Evolutionary conservation across 768 basidiomycete genomes (phyloP).

Genomic region (Omphalotus guepiniiformis): DNA sequence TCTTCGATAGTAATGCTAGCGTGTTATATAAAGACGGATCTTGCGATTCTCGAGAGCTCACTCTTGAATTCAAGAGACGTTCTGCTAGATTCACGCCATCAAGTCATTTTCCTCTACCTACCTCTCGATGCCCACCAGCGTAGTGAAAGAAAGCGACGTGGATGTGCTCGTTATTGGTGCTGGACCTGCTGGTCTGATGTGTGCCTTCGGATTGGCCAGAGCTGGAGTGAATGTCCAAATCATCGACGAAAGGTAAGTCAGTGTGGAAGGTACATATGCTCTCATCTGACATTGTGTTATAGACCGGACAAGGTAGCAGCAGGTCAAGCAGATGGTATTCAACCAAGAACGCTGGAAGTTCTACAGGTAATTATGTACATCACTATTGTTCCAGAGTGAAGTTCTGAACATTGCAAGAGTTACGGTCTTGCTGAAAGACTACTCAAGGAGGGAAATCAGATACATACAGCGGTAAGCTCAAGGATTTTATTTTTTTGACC

Average conservation of each 20-base stretch:
- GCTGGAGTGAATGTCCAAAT: conserved; percentile 58
- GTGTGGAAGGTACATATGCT: background rate
- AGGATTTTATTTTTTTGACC: background rate
- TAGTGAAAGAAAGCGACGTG: background rate
- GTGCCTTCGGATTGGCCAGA: conserved; percentile 54
- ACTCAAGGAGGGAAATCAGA: conserved; percentile 58
- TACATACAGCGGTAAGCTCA: conserved; percentile 60
- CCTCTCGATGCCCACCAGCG: background rate
- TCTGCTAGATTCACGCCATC: too few relatives aligned
- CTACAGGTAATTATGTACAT: conserved; percentile 36
- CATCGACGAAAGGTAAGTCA: conserved; percentile 51
- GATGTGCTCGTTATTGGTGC: conserved; percentile 7
- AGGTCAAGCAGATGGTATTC: conserved; percentile 59
- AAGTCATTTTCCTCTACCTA: background rate
- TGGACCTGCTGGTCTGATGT: conserved; percentile 56
- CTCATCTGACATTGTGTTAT: background rate
- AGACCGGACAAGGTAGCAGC: conserved; percentile 47
- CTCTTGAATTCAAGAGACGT: too few relatives aligned
- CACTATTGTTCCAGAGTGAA: background rate
- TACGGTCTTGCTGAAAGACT: conserved; percentile 71
- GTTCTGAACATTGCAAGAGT: conserved; percentile 42
- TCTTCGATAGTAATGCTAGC: too few relatives aligned
- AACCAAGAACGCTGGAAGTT: conserved; percentile 51
- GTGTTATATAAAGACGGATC: too few relatives aligned
- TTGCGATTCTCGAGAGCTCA: too few relatives aligned